A percentile compares a stretch with the other conserved stretches of the same genome.
phyloP scores from a whole-genome alignment of 768 basidiomycete genomes.

The Mycena rosella region DNA sequence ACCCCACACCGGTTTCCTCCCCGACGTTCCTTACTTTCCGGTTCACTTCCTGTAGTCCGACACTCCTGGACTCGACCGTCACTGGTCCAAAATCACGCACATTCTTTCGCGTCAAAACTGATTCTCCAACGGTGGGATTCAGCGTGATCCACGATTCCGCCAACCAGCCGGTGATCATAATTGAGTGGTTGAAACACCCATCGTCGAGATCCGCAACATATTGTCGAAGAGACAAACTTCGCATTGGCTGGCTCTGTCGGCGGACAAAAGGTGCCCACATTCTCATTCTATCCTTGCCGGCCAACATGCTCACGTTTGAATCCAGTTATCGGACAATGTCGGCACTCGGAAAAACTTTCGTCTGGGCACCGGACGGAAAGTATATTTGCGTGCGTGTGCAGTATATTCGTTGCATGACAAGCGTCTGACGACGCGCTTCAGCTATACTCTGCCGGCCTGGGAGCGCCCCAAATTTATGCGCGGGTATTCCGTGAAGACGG shows the following conservation, averaged over 20 bases:
- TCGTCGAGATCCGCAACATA: conserved; percentile 41
- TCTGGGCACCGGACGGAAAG: conserved; percentile 54
- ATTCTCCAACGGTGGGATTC: conserved; percentile 47
- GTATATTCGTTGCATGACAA: background rate
- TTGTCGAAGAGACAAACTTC: conserved; percentile 49
- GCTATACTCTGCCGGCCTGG: conserved; percentile 48
- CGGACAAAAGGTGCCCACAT: conserved; percentile 53
- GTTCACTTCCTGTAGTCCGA: conserved; percentile 55
- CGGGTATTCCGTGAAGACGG: conserved; percentile 49
- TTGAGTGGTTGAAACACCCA: conserved; percentile 2
- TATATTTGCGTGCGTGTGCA: conserved; percentile 50
- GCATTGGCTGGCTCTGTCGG: conserved; percentile 58
- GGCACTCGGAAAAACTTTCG: conserved; percentile 44
- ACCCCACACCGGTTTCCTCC: background rate
- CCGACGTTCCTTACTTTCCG: conserved; percentile 53
- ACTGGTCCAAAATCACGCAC: conserved; percentile 54
- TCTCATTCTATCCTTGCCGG: background rate
- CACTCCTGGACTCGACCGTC: conserved; percentile 59
- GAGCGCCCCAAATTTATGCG: conserved; percentile 31
- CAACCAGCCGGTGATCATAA: background rate
- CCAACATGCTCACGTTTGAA: background rate
- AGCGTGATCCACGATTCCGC: background rate
- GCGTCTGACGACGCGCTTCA: conserved; percentile 23
- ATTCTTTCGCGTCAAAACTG: conserved; percentile 56
- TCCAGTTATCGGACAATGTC: conserved; percentile 53